Evolutionary conservation across 2,329 filamentous ascomycete genomes (phyloP).

Genomic region (Gyromitra esculenta): DNA sequence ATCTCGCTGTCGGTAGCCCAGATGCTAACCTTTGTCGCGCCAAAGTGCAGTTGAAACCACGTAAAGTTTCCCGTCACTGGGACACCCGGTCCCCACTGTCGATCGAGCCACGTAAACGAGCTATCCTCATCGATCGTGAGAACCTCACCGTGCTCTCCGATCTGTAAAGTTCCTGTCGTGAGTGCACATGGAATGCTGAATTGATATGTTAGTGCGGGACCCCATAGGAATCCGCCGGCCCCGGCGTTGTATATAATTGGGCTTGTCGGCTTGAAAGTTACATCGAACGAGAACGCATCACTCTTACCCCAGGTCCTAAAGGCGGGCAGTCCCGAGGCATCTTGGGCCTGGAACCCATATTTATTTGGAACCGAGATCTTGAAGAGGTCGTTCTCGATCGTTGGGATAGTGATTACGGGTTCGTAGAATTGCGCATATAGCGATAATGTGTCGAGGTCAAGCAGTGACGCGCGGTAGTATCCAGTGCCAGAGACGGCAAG

Average conservation of each 20-base stretch:
- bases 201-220: slow-evolving; percentile 31
- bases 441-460: slow-evolving; percentile 42
- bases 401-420: slow-evolving; percentile 1
- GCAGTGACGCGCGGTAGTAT: slow-evolving; percentile 35
- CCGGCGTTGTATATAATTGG: slow-evolving; percentile 38
- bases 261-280: slow-evolving; percentile 33
- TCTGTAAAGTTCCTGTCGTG: slow-evolving; percentile 31
- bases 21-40: slow-evolving; percentile 29
- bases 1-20: slow-evolving; percentile 35
- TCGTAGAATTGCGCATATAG: slow-evolving; percentile 40
- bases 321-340: slow-evolving; percentile 25
- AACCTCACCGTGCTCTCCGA: slow-evolving; percentile 10
- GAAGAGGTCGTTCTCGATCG: slow-evolving; percentile 9
- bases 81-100: slow-evolving; percentile 26
- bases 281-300: slow-evolving; percentile 32
- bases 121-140: slow-evolving; percentile 34
- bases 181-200: slow-evolving; percentile 38
- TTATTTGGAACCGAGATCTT: slow-evolving; percentile 17
- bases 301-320: slow-evolving; percentile 30
- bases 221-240: slow-evolving; percentile 29
- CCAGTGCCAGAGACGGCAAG: neutral
- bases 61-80: slow-evolving; percentile 35
- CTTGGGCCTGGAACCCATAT: slow-evolving; percentile 35
- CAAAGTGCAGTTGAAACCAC: slow-evolving; percentile 45
- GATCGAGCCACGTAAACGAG: slow-evolving; percentile 45